phyloP scores from a whole-genome alignment of 208 protist genomes.

The Tritrichomonas musculus region DNA sequence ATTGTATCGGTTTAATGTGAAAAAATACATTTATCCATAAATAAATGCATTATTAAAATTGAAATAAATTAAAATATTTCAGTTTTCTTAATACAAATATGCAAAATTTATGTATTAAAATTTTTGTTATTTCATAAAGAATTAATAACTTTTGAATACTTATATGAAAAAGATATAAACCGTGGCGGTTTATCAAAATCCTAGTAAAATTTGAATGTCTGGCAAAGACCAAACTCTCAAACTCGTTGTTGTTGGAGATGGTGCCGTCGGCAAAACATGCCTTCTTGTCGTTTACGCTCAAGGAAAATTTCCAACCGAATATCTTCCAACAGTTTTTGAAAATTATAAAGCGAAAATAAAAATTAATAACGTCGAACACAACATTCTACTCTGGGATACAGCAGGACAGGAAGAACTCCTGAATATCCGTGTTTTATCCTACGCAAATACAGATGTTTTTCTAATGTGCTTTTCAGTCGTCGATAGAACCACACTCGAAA shows the following conservation, averaged over 20 bases:
- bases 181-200: too few species aligned
- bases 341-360: conserved; percentile 41
- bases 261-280: conserved; percentile 68
- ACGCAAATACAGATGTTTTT: conserved; percentile 44
- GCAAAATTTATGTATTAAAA: too few species aligned
- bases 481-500: conserved; percentile 57
- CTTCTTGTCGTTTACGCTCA: conserved; percentile 70
- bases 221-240: not conserved
- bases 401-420: conserved; percentile 42
- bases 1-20: too few species aligned
- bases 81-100: too few species aligned
- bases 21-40: too few species aligned
- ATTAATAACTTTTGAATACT: too few species aligned
- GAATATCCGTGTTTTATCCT: conserved; percentile 36
- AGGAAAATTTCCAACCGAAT: conserved; percentile 62
- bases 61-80: too few species aligned
- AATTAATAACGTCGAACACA: not conserved
- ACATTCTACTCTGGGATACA: conserved; percentile 41
- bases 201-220: too few species aligned
- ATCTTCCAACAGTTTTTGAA: conserved; percentile 44
- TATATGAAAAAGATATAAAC: too few species aligned
- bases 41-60: too few species aligned
- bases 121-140: too few species aligned
- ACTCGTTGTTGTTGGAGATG: conserved; percentile 65
- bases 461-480: conserved; percentile 42